Evolutionary conservation across 2,329 filamentous ascomycete species (phyloP), one percentile per base, ranked within the genome.

Genomic region (Ciborinia camelliae): DNA sequence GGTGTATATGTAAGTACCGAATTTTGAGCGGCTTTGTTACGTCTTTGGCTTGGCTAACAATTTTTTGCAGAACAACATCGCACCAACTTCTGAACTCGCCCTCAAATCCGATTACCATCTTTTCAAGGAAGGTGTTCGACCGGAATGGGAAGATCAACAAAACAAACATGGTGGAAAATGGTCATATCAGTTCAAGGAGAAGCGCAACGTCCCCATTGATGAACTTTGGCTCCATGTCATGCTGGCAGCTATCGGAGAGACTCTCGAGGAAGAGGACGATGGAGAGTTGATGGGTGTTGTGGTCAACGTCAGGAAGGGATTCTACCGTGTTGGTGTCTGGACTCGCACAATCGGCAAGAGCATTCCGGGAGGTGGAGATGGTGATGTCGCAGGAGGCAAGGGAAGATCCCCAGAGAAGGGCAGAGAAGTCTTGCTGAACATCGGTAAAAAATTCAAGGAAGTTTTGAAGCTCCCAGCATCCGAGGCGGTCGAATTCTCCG

Each of bases 111-210:
- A 99, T 79, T 99, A 99, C 81, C 96, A 99, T 77, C 90, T 99
- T 52, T 99, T 99, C 90, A 99, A 99, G 84, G 90, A 89, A 73
- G 93, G 93, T 70, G 91, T 99, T 68, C 91, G 95, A 69, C 95
- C 95, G 43, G 96, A 99, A 81, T 99, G 95, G 95, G 95, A 99
- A 80, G 95, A 99, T 77, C 84, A 87, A 32, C 92, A 98, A 82
- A 99, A 99, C 84, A 99, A 98, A 86, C 92, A 98, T 78, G 95
- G 95, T 73, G 95, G 95, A 80, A 97, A 97, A 81, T 99, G 95
- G 95, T 93, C 94, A 32, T 98, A 96, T 81, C 90, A 91, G 75
- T 97, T 97, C 88, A 96, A 96, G 83, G 92, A 97, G 73, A 97
- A 97, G 86, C 89, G 90, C 75, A 86, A 83, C 71, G 86, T 97